Evolutionary conservation across 352 stramenopile species (phyloP), one percentile per base, ranked within the genome.

Genomic region (Phytophthora capsici): DNA sequence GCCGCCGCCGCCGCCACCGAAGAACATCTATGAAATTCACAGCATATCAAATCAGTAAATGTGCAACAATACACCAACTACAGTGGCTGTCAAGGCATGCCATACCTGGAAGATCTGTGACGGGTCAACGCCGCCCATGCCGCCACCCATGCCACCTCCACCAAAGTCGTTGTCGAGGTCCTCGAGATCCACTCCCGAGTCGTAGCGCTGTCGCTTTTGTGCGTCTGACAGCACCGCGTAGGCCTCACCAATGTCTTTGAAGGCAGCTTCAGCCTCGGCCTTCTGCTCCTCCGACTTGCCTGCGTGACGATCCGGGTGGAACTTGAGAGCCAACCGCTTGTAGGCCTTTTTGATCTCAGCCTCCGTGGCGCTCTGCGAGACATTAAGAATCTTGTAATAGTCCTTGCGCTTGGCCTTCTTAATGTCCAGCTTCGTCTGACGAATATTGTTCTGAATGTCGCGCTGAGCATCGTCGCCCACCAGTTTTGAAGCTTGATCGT

Each of bases 321-420:
- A 98, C 71, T 98, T 91, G 12, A 99, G 80, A 26, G 96, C 94
- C 57, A 83, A 63, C 76, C 96, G 96, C 65, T 96, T 90, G 81
- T 99, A 99, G 5, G 97, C 94, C 73, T 98, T 99, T 83, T 99
- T 99, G 60, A 99, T 99, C 67, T 99, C 95, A 2, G 78, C 80
- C 30, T 97, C 86, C 6, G 85, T 89, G 12, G 96, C 84, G 48
- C 41, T 84, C 70, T 92, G 87, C 12, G 76, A 51, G 19, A 95
- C 94, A 49, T 89, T 88, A 62, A 95, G 62, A 51, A 95, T 96
- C 69, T 97, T 96, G 82, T 99, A 99, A 41, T 97, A 98, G 75
- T 99, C 90, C 72, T 98, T 98, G 63, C 94, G 83, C 68, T 97
- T 97, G n/a, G 93, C 89, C 76, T 97, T 93, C 84, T 98, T 98